Evolutionary conservation across 345 rosid species (phyloP).

Genomic region (Aquilaria sinensis): DNA sequence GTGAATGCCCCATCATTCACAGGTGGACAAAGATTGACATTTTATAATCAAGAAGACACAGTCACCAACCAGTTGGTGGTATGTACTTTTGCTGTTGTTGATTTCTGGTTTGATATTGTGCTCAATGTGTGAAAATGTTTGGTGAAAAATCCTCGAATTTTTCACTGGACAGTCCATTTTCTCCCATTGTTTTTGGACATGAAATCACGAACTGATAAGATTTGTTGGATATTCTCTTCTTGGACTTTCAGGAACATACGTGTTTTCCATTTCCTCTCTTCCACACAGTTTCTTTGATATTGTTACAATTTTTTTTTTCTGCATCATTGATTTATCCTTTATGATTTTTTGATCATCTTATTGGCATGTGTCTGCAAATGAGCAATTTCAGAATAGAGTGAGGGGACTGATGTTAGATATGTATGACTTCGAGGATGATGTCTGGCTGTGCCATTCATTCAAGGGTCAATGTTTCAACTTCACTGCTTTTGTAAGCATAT

Average conservation of each 20-base stretch:
- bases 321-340: background rate
- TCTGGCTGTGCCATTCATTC: constrained; percentile 98
- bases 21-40: constrained; percentile 79
- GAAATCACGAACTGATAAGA: too few species aligned
- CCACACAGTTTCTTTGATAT: background rate
- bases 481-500: constrained; percentile 81
- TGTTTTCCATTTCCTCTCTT: too few species aligned
- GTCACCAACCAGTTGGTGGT: constrained; percentile 85
- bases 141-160: background rate
- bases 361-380: constrained; percentile 15
- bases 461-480: constrained; percentile 90
- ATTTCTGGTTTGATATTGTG: background rate
- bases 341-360: background rate
- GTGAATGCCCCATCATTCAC: constrained; percentile 79
- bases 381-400: constrained; percentile 71
- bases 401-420: constrained; percentile 97
- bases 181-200: too few species aligned
- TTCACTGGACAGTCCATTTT: too few species aligned
- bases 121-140: background rate
- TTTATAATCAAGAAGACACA: constrained; percentile 89
- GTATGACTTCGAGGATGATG: constrained; percentile 80
- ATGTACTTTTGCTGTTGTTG: constrained; percentile 10
- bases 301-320: background rate
- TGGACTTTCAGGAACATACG: too few species aligned
- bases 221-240: too few species aligned